Base-by-base conservation (phyloP, 805 yeast genomes). In the Kuraishia hungarica region DNA sequence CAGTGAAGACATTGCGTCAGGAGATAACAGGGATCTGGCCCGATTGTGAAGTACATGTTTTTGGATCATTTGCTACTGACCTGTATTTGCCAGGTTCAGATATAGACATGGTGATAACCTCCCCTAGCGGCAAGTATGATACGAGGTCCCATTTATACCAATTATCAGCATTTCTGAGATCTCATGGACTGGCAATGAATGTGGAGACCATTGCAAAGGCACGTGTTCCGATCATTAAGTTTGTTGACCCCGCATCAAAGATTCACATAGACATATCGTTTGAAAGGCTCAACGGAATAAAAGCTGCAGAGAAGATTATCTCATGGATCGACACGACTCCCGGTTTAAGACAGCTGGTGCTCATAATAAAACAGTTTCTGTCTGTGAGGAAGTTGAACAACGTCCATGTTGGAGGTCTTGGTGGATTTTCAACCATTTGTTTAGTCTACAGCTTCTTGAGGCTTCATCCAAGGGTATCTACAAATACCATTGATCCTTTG, bases 41-140 rank as follows among this genome's bases (percentile, higher is more conserved):
- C 1, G 87, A 82, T 58, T 83, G 93, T 17, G 87, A 85, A 55
- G 81, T 87, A 3, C 85, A 85, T 58, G 96, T 92, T 7, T 93
- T 94, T 73, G 99, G 99, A 0, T 92, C 97, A 0, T 88, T 82
- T 67, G 97, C 98, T 0, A 92, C 97, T 0, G 97, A 92, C 65
- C 72, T 93, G 58, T 93, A 91, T 65, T 74, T 93, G 19, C 98
- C 98, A 0, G 96, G 96, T 1, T 89, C 97, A 0, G 99, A 93
- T 75, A 90, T 93, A 35, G 99, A 93, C 69, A 85, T 94, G 84
- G 97, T 92, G 50, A 80, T 93, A 23, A 74, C 85, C 2, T 86
- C 96, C 22, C 70, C 76, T 19, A 70, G 73, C 15, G 83, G 85
- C 2, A 79, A 76, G 58, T 77, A 80, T 61, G 90, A 81, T 62